Evolutionary conservation across 1,139 yeast species (phyloP).

Genomic region (Yamadazyma atmosphaerica): DNA sequence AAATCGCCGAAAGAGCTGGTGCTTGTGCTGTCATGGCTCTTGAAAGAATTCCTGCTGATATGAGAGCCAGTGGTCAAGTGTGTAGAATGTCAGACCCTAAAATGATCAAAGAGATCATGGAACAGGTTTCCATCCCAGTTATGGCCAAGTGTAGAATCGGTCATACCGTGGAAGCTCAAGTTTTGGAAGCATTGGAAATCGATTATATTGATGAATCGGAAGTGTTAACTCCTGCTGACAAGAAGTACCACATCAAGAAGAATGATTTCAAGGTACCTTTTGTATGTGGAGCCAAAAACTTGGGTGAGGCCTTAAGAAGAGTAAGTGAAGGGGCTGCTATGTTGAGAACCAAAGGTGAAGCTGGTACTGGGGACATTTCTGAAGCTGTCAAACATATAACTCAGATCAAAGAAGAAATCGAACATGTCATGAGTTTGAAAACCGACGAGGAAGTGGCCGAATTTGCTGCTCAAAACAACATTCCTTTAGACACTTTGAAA

Average conservation of each 20-base stretch:
- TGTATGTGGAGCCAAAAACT: constrained; percentile 83
- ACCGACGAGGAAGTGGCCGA: constrained; percentile 47
- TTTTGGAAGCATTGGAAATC: constrained; percentile 68
- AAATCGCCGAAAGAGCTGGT: constrained; percentile 79
- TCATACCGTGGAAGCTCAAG: constrained; percentile 81
- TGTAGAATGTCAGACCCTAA: constrained; percentile 88
- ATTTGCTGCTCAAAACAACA: constrained; percentile 61
- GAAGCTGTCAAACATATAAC: constrained; percentile 83
- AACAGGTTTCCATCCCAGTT: constrained; percentile 70
- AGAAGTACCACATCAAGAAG: constrained; percentile 64
- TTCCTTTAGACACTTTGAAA: constrained; percentile 55
- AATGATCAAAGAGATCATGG: constrained; percentile 77
- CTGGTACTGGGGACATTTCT: constrained; percentile 86
- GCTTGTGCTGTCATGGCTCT: constrained; percentile 93
- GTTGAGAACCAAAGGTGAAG: constrained; percentile 88
- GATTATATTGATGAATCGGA: constrained; percentile 87
- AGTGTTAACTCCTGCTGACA: constrained; percentile 82
- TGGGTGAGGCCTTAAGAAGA: constrained; percentile 84
- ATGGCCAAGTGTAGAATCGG: constrained; percentile 92
- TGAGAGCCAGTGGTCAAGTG: constrained; percentile 80
- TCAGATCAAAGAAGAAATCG: constrained; percentile 58
- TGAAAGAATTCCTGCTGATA: constrained; percentile 85
- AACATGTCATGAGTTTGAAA: constrained; percentile 40
- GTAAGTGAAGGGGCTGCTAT: constrained; percentile 85
- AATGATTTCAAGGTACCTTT: constrained; percentile 68